phyloP scores from a whole-genome alignment of 2,329 filamentous ascomycete species.

The Stachybotrys chlorohalonatus region DNA sequence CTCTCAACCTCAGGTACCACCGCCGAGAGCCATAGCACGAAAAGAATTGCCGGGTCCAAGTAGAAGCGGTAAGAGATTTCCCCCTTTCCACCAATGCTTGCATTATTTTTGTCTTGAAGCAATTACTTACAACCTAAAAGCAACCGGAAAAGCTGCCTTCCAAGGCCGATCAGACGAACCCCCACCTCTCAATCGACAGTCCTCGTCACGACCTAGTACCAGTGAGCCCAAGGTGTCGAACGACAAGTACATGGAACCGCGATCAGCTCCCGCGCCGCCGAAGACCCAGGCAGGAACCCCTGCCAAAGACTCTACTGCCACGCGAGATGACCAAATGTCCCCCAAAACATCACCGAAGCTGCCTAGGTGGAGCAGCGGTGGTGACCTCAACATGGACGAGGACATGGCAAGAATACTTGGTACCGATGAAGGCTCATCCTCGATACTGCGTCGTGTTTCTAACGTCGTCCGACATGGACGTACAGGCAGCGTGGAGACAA shows the following conservation, averaged over 20 bases:
- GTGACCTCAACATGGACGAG: conserved; percentile 89
- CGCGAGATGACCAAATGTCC: conserved; percentile 28
- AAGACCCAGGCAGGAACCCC: conserved; percentile 20
- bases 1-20: conserved; percentile 19
- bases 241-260: conserved; percentile 50
- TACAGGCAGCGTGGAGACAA: conserved; percentile 67
- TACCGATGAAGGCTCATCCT: conserved; percentile 66
- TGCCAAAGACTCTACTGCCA: conserved; percentile 38
- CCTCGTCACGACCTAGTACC: conserved; percentile 11
- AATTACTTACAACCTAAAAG: conserved; percentile 6
- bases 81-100: neutral
- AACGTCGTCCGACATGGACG: conserved; percentile 91
- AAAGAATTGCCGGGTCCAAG: conserved; percentile 50
- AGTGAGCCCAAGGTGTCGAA: conserved; percentile 17
- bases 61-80: conserved; percentile 31
- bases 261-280: conserved; percentile 46
- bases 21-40: conserved; percentile 43
- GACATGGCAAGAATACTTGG: conserved; percentile 86
- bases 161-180: conserved; percentile 11
- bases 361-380: conserved; percentile 67
- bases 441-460: conserved; percentile 79
- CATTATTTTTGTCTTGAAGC: neutral
- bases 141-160: conserved; percentile 15
- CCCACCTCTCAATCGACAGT: conserved; percentile 10
- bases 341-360: conserved; percentile 55